Conservation (phyloP, 208 protist species). For the Naegleria gruberi region DNA sequence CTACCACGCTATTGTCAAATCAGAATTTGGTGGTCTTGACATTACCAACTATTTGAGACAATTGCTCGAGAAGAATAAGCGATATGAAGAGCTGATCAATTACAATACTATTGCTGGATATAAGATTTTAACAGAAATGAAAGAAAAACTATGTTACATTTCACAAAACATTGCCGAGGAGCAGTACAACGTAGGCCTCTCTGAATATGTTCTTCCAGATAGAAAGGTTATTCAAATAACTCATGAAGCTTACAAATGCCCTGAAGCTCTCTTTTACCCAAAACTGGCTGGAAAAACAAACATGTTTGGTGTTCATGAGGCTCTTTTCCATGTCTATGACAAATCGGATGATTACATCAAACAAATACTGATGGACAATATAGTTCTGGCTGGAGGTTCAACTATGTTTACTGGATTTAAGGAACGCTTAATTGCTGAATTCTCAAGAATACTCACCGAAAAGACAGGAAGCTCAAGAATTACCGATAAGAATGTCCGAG, state of each 20-base stretch:
- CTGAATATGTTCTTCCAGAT: not conserved
- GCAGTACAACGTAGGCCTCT: not conserved
- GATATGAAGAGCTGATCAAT: not conserved
- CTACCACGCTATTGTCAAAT: slow-evolving; percentile 72
- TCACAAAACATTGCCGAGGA: not conserved
- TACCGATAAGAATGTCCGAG: not conserved
- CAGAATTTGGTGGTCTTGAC: slow-evolving; percentile 64
- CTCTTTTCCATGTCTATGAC: not conserved
- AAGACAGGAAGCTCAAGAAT: not conserved
- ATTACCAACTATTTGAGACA: slow-evolving; percentile 50
- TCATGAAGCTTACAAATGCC: not conserved
- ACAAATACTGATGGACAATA: not conserved
- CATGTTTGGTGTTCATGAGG: not conserved
- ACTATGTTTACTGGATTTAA: not conserved
- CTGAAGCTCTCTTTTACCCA: slow-evolving; percentile 3
- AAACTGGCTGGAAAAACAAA: not conserved
- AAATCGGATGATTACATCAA: not conserved
- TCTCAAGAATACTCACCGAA: not conserved
- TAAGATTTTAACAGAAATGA: not conserved
- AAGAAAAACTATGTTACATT: slow-evolving; percentile 5
- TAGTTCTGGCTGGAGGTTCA: not conserved
- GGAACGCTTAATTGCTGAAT: not conserved
- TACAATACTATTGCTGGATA: not conserved
- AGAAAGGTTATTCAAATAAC: not conserved
- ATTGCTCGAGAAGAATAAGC: not conserved